phyloP scores from a whole-genome alignment of 768 basidiomycete genomes.

The Exidia glandulosa region DNA sequence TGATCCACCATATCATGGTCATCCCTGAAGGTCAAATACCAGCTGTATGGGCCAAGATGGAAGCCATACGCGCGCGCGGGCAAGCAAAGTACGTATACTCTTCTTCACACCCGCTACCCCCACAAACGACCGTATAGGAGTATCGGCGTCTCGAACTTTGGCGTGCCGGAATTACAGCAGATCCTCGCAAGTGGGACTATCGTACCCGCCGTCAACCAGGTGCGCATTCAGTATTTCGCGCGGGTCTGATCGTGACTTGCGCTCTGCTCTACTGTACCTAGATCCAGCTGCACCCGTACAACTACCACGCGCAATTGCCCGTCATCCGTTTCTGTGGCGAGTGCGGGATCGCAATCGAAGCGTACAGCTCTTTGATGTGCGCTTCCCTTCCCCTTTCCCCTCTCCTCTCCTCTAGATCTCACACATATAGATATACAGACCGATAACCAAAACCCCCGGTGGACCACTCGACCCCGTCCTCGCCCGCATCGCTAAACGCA shows the following conservation, averaged over 20 bases:
- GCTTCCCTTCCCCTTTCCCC: too few species aligned
- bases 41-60: constrained; percentile 53
- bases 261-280: constrained; percentile 3
- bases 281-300: constrained; percentile 21
- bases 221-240: constrained; percentile 17
- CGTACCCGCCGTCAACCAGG: constrained; percentile 68
- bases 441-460: constrained; percentile 16
- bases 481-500: constrained; percentile 11
- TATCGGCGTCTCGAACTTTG: constrained; percentile 74
- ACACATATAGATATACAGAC: constrained; percentile 4
- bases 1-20: constrained; percentile 50
- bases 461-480: constrained; percentile 19
- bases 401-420: too few species aligned
- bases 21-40: constrained; percentile 48
- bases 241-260: neutral
- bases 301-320: constrained; percentile 11
- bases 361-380: constrained; percentile 18
- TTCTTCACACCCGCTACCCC: too few species aligned
- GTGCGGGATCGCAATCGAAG: constrained; percentile 19
- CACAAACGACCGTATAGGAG: too few species aligned
- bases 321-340: constrained; percentile 16
- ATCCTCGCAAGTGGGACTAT: constrained; percentile 58
- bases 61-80: constrained; percentile 25
- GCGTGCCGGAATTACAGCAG: constrained; percentile 53
- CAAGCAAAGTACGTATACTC: too few species aligned